Evolutionary conservation across 441 rosid genomes (phyloP).

Genomic region (Pelargonium australe): DNA sequence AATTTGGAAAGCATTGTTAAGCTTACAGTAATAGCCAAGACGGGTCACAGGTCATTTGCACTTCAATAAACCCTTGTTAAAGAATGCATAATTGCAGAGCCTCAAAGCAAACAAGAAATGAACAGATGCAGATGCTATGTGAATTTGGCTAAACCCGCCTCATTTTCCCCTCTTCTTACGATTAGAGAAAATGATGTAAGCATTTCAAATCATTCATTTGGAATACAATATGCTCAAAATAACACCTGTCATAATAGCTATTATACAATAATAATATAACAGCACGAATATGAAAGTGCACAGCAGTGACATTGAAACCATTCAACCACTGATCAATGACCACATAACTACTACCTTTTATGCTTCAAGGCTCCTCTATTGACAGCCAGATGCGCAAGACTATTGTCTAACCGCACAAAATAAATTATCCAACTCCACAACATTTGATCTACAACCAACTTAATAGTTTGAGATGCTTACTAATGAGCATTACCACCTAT

Average conservation of each 20-base stretch:
- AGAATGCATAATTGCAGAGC: too few relatives aligned
- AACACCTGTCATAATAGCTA: slow-evolving; percentile 8
- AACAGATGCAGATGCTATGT: background rate
- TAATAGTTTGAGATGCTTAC: background rate
- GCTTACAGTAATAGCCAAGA: too few relatives aligned
- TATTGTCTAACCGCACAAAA: background rate
- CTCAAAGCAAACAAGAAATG: background rate
- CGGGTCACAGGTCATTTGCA: too few relatives aligned
- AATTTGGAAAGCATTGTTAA: too few relatives aligned
- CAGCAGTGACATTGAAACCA: background rate
- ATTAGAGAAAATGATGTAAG: too few relatives aligned
- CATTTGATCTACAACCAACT: background rate
- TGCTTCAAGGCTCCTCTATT: background rate
- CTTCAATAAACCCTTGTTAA: too few relatives aligned
- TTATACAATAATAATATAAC: background rate
- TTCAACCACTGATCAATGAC: background rate
- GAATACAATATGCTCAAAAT: background rate
- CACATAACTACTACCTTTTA: background rate
- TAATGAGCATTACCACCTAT: too few relatives aligned
- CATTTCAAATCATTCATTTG: too few relatives aligned
- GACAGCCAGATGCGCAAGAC: background rate
- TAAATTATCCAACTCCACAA: background rate
- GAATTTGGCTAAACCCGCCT: too few relatives aligned
- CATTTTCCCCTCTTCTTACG: too few relatives aligned
- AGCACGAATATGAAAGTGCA: background rate